Evolutionary conservation across 225 moss, liverwort and hornwort genomes (phyloP).

Genomic region (Polytrichum formosum): DNA sequence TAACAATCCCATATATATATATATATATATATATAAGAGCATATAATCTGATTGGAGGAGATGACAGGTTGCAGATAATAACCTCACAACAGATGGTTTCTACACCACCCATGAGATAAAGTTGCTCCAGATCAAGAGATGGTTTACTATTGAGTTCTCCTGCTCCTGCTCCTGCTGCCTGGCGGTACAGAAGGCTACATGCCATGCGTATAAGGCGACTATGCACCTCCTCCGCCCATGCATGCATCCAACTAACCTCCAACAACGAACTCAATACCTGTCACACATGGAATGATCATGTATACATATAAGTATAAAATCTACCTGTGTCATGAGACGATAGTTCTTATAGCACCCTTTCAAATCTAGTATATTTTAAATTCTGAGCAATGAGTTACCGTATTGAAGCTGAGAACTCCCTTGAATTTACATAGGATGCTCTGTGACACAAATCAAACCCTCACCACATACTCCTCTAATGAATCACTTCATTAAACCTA

Average conservation of each 20-base stretch:
- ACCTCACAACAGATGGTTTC: constrained; percentile 95
- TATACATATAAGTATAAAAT: too few species aligned
- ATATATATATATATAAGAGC: neutral
- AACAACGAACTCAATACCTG: constrained; percentile 83
- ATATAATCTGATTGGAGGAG: neutral
- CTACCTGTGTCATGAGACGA: too few species aligned
- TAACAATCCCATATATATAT: too few species aligned
- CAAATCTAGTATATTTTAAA: too few species aligned
- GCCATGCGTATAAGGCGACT: constrained; percentile 79
- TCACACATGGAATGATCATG: neutral
- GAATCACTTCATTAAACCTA: too few species aligned
- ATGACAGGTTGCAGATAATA: constrained; percentile 4
- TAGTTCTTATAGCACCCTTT: too few species aligned
- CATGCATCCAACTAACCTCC: constrained; percentile 95
- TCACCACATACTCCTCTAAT: too few species aligned
- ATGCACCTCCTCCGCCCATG: constrained; percentile 97
- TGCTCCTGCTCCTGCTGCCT: constrained; percentile 38
- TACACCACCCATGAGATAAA: constrained; percentile 85
- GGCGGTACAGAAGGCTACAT: constrained; percentile 86
- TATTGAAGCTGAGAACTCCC: too few species aligned
- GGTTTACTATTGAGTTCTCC: constrained; percentile 40
- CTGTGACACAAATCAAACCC: too few species aligned
- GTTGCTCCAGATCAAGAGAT: constrained; percentile 73
- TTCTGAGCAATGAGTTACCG: too few species aligned
- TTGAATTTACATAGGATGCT: too few species aligned